These are phyloP conservation scores for Coemansia asiatica DNA, from an alignment of 192 early-diverging fungal species.

Conservation along the genomic window DNA sequence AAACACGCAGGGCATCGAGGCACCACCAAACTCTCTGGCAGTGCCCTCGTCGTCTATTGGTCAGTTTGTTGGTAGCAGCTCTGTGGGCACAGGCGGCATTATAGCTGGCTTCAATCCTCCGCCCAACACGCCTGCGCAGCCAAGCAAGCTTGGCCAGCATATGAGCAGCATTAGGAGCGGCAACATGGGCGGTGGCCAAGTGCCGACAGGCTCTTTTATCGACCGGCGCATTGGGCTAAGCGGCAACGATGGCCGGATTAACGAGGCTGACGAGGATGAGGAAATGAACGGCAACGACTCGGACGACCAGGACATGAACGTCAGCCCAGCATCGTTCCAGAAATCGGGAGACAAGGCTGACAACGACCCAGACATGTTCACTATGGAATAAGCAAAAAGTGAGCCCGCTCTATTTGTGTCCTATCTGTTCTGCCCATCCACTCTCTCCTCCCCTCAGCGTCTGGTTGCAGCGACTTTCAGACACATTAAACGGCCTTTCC, in stretches of 20 bases:
- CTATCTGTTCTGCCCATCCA: too few relatives aligned
- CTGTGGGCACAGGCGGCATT: not conserved
- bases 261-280: slow-evolving; percentile 22
- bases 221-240: slow-evolving; percentile 13
- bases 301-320: not conserved
- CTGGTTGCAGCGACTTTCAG: too few relatives aligned
- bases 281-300: slow-evolving; percentile 4
- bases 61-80: not conserved
- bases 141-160: slow-evolving; percentile 22
- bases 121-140: slow-evolving; percentile 34
- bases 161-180: slow-evolving; percentile 15
- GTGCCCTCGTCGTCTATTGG: slow-evolving; percentile 10
- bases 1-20: slow-evolving; percentile 18
- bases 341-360: slow-evolving; percentile 6
- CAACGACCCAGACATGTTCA: slow-evolving; percentile 24
- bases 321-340: slow-evolving; percentile 24
- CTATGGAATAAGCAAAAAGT: slow-evolving; percentile 25
- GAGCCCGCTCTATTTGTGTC: too few relatives aligned
- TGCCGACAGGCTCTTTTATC: slow-evolving; percentile 26
- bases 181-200: slow-evolving; percentile 12
- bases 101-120: slow-evolving; percentile 24
- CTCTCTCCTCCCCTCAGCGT: too few relatives aligned
- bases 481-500: too few relatives aligned
- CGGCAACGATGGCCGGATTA: not conserved
- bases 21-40: slow-evolving; percentile 35